Conservation (phyloP, 2,329 filamentous ascomycete species). For the Pseudogymnoascus sp. region DNA sequence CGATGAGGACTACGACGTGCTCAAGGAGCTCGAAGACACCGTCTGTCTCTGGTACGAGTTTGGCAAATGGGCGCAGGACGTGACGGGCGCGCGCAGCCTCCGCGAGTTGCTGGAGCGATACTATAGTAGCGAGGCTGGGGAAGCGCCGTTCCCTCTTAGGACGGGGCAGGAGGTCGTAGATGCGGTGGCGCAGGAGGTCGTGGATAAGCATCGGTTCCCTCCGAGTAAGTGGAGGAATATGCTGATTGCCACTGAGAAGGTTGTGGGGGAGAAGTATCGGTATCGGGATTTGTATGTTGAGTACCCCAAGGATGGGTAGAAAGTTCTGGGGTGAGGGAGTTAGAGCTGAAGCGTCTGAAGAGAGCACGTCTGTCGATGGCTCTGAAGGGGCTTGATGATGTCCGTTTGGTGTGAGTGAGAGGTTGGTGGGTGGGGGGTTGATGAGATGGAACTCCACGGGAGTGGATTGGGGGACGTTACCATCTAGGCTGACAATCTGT, state of each 20-base stretch:
- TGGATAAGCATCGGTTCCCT: neutral
- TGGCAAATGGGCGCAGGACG: neutral
- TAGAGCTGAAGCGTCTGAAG: neutral
- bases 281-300: neutral
- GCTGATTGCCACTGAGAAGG: neutral
- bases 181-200: neutral
- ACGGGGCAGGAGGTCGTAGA: neutral
- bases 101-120: neutral
- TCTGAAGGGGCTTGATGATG: neutral
- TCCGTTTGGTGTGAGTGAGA: neutral
- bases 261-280: neutral
- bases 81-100: neutral
- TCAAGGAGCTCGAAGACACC: neutral
- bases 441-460: neutral
- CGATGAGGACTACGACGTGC: neutral
- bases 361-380: neutral
- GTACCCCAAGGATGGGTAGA: neutral
- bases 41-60: neutral
- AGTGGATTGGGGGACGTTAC: too few relatives aligned
- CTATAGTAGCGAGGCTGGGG: neutral
- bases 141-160: neutral
- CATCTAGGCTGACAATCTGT: neutral
- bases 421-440: too few relatives aligned
- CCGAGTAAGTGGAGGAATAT: neutral
- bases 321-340: neutral